Evolutionary conservation across 495 filamentous ascomycete species (phyloP).

Genomic region (Penicillium herquei): DNA sequence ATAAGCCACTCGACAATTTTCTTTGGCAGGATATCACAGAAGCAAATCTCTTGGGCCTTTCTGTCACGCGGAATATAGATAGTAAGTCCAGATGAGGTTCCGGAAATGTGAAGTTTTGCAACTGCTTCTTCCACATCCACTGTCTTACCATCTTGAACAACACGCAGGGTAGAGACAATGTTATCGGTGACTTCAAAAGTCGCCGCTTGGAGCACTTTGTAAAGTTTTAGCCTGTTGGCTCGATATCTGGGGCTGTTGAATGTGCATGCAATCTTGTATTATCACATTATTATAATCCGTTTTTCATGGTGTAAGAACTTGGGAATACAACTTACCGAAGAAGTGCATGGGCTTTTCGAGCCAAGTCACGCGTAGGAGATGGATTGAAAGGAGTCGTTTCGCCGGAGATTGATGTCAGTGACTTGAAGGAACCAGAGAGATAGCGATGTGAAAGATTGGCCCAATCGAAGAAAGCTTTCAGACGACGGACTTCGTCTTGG

Average conservation of each 20-base stretch:
- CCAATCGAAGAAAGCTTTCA: background rate
- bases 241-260: background rate
- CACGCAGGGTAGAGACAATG: background rate
- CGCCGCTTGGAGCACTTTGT: background rate
- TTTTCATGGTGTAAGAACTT: too few relatives aligned
- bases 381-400: background rate
- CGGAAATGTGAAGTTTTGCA: background rate
- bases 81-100: constrained; percentile 9
- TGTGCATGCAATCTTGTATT: background rate
- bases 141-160: background rate
- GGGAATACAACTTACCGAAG: background rate
- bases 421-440: background rate
- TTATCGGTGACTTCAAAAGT: background rate
- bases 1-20: constrained; percentile 34
- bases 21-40: constrained; percentile 27
- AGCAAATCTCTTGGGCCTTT: constrained; percentile 30
- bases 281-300: background rate
- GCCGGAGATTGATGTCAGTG: background rate
- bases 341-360: background rate
- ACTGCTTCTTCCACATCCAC: background rate
- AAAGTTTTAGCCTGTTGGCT: background rate
- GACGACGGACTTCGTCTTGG: background rate
- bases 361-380: background rate
- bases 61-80: constrained; percentile 39
- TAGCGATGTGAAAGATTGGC: background rate